Base-by-base conservation (phyloP, 208 protist genomes). In the Porcisia hertigi region DNA sequence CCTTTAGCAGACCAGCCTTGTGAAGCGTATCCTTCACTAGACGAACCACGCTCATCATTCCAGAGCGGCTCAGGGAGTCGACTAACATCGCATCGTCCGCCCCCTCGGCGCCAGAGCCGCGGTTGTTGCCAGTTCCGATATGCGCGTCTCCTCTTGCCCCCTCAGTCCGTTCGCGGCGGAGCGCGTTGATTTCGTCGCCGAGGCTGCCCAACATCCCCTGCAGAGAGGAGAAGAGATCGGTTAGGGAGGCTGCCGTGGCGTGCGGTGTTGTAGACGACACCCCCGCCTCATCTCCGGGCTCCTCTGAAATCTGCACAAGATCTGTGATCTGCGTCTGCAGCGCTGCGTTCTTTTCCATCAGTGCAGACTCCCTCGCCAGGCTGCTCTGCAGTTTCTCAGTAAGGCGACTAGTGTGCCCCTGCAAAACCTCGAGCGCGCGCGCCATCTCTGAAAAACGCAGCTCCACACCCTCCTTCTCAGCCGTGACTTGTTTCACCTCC, bases 241-340 rank as follows among this genome's bases (percentile, higher is more conserved):
- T 30, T 23, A 78, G 66, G 30, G 30, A 39, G 20, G 73, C 36
- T 0, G 34, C 12, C 1, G 57, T 53, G 14, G 66, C 54, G 20
- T 57, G 71, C 45, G 60, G 25, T 30, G 25, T 55, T 20, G 34
- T 23, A 1, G 52, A n/a, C 34, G 45, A 18, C 11, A 7, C 41
- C 14, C 49, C 57, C 25, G 45, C 43, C 36, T 12, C 25, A 1
- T 11, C 4, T 34, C 11, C 30, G 14, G 60, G 8, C 18, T 18
- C 59, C 18, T n/a, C 8, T 0, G 54, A 25, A 14, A 18, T 23
- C 57, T 79, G 70, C 5, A 55, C 69, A 9, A 91, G 79, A 14
- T 79, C 75, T 1, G 79, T 69, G 20, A 96, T 58, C n/a, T 84
- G 79, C 4, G 58, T 54, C 71, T 96, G 86, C 0, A 92, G 75